A percentile compares a stretch with the other conserved stretches of the same genome.
phyloP scores from a whole-genome alignment of 495 filamentous ascomycete species.

The Penicillium taxi region DNA sequence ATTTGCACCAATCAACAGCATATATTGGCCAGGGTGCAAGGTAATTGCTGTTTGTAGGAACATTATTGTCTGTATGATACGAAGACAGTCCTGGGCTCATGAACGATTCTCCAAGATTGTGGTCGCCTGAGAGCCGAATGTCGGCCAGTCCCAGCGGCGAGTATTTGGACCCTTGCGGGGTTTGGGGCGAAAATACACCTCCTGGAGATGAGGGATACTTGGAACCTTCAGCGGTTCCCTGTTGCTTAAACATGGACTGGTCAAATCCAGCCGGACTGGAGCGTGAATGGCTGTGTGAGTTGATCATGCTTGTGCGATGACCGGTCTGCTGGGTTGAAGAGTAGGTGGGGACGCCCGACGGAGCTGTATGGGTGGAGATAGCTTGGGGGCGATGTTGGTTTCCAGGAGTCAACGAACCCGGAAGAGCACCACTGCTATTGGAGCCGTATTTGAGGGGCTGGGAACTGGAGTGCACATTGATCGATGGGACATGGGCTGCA shows the following conservation, averaged over 20 bases:
- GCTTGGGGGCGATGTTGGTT: constrained; percentile 53
- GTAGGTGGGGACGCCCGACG: constrained; percentile 60
- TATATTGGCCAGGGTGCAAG: constrained; percentile 92
- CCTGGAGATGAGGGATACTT: constrained; percentile 64
- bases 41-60: constrained; percentile 74
- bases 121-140: constrained; percentile 73
- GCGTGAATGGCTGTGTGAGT: constrained; percentile 64
- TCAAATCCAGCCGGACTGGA: constrained; percentile 78
- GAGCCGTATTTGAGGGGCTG: constrained; percentile 49
- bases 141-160: constrained; percentile 86
- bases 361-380: constrained; percentile 63
- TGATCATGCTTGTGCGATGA: constrained; percentile 58
- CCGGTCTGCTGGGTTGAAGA: constrained; percentile 55
- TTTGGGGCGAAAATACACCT: constrained; percentile 58
- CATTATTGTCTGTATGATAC: constrained; percentile 40
- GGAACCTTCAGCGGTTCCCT: constrained; percentile 53
- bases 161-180: constrained; percentile 64
- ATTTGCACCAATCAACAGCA: constrained; percentile 99
- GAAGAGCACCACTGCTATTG: constrained; percentile 37
- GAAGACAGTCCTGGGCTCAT: constrained; percentile 31
- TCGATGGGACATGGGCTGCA: constrained; percentile 42
- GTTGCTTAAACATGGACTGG: constrained; percentile 63
- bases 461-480: constrained; percentile 58
- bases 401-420: constrained; percentile 66
- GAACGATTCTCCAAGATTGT: constrained; percentile 59